Base-by-base conservation (phyloP, 805 yeast genomes). In the Schwanniomyces pseudopolymorphus region DNA sequence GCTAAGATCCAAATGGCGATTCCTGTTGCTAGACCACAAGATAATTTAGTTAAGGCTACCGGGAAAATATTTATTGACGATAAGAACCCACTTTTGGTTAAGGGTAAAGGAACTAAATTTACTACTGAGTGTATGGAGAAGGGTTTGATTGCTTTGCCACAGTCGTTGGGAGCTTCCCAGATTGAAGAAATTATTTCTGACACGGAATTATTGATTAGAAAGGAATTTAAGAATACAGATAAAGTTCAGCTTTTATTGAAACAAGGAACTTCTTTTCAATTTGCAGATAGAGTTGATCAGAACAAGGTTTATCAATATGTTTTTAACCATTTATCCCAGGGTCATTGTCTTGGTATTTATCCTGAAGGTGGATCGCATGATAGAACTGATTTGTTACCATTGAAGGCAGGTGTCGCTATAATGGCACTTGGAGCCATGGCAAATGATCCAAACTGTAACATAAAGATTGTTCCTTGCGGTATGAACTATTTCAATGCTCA, bases 301-400 rank as follows among this genome's bases (percentile, higher is more conserved):
- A 79, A 88, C 14, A 73, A 75, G 39, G 96, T 94, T 45, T 94
- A 89, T 66, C 80, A 86, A 45, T 77, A 79, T 52, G 98, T 94
- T 2, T 94, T 91, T 63, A 81, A 84, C 42, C 96, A 89, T 63
- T 75, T 94, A 51, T 78, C 88, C 16, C 77, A 81, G 48, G 90
- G 94, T 36, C 81, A 87, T 46, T 88, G 95, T 51, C 69, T 94
- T 28, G 98, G 98, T 9, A 88, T 94, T 39, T 94, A 90, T 70
- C 97, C 99, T 7, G 99, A 94, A 72, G 99, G 99, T 48, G 99
- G 99, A 1, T 89, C 97, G 10, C 99, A 92, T 60, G 99, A 92
- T 64, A 77, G 99, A 54, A 84, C 98, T 0, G 95, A 89, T 52
- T 68, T 92, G 55, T 75, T 92, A 42, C 99, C 99, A 0, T 72